Conservation (phyloP, 202 grass and related monocot species). For the Bolboschoenoplectus hybrid region DNA sequence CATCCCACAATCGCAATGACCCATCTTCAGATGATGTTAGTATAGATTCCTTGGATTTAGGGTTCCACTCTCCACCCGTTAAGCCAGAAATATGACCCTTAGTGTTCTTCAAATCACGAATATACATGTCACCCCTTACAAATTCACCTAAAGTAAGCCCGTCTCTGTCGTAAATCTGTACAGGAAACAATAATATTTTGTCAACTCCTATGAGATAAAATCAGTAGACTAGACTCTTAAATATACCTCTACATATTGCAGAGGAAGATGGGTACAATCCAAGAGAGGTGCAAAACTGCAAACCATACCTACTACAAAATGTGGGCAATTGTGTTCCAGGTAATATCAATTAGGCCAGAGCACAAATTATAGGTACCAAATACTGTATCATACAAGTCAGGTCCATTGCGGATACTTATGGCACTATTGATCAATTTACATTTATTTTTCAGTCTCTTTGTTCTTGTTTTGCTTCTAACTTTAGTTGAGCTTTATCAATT, state of each 20-base stretch:
- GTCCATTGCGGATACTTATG: background rate
- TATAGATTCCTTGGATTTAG: constrained; percentile 93
- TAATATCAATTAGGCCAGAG: background rate
- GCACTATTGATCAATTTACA: background rate
- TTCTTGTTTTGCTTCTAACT: background rate
- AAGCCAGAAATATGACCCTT: constrained; percentile 95
- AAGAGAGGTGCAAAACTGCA: constrained; percentile 6
- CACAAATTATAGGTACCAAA: background rate
- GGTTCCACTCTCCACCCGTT: constrained; percentile 95
- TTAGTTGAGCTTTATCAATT: background rate
- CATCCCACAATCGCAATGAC: constrained; percentile 92
- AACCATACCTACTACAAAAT: background rate
- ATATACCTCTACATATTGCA: background rate
- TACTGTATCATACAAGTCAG: constrained; percentile 22
- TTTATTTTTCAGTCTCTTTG: background rate
- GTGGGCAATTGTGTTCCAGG: background rate
- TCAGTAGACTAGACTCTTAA: constrained; percentile 5
- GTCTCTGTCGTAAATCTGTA: constrained; percentile 93
- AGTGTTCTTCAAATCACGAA: constrained; percentile 96
- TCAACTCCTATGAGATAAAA: constrained; percentile 27
- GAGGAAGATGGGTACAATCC: background rate
- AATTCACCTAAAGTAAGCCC: constrained; percentile 93
- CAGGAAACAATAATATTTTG: constrained; percentile 36
- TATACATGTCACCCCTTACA: constrained; percentile 97
- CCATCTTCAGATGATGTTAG: constrained; percentile 98